Percentiles rank a stretch among this genome's conserved stretches.
Evolutionary conservation across 139 green algal genomes (phyloP).

Genomic region (Picochlorum sp.): DNA sequence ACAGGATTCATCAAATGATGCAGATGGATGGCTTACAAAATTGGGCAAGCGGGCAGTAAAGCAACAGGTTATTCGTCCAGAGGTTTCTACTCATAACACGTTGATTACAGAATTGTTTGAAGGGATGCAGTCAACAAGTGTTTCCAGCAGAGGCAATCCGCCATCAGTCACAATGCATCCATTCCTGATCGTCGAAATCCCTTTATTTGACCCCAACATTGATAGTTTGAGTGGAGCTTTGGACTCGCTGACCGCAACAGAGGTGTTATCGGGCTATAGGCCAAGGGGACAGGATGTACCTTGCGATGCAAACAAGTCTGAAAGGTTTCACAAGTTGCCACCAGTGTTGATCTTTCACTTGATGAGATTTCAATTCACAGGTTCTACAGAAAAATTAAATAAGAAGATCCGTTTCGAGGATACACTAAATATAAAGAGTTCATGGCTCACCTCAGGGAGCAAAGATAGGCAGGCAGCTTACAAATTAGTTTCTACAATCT

Average conservation of each 20-base stretch:
- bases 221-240: slow-evolving; percentile 48
- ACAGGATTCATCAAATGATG: neutral
- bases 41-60: slow-evolving; percentile 20
- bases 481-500: slow-evolving; percentile 55
- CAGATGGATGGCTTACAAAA: slow-evolving; percentile 26
- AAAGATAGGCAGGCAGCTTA: slow-evolving; percentile 36
- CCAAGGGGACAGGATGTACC: slow-evolving; percentile 11
- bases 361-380: slow-evolving; percentile 53
- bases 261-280: slow-evolving; percentile 38
- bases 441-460: slow-evolving; percentile 28
- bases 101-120: slow-evolving; percentile 17
- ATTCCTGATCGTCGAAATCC: slow-evolving; percentile 60
- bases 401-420: slow-evolving; percentile 47
- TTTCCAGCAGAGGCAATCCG: slow-evolving; percentile 16
- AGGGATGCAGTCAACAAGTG: slow-evolving; percentile 5
- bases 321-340: slow-evolving; percentile 37
- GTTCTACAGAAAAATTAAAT: slow-evolving; percentile 37
- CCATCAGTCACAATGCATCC: slow-evolving; percentile 51
- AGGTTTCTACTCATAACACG: slow-evolving; percentile 8
- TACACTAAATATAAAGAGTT: slow-evolving; percentile 29
- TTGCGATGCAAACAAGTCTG: slow-evolving; percentile 31
- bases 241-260: slow-evolving; percentile 18
- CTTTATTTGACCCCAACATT: slow-evolving; percentile 31
- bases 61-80: slow-evolving; percentile 10
- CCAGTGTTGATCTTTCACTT: slow-evolving; percentile 68